These are phyloP conservation scores for Aspergillus affinis DNA, from an alignment of 495 filamentous ascomycete genomes.

Conservation along the genomic window DNA sequence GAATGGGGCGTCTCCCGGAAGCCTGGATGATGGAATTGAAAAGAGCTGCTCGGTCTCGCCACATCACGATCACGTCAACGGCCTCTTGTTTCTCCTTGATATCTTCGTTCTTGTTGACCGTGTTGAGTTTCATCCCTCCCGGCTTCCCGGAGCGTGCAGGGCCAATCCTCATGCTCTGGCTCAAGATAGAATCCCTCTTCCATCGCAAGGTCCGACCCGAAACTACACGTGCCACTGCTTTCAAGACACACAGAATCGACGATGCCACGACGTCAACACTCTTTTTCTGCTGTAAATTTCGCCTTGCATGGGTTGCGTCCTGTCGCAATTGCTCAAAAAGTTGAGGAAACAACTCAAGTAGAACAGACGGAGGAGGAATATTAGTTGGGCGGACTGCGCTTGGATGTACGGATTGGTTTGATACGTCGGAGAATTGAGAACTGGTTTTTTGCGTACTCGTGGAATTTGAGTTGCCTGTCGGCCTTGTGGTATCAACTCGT, in stretches of 20 bases:
- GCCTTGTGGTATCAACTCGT: conserved; percentile 6
- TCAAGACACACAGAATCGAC: conserved; percentile 54
- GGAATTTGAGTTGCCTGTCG: background rate
- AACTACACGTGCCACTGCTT: conserved; percentile 75
- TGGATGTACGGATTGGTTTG: conserved; percentile 9
- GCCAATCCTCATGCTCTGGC: conserved; percentile 84
- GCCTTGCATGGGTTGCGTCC: conserved; percentile 31
- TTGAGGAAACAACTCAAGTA: conserved; percentile 72
- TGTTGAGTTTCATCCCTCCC: conserved; percentile 85
- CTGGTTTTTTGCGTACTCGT: background rate
- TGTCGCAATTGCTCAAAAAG: conserved; percentile 54
- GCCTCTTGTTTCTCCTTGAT: conserved; percentile 86
- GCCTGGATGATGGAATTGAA: conserved; percentile 44
- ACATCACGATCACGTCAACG: conserved; percentile 69
- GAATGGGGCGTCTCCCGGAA: conserved; percentile 49
- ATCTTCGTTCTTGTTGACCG: conserved; percentile 74
- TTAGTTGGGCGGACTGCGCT: conserved; percentile 69
- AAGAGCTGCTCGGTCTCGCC: conserved; percentile 52
- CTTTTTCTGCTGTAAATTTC: conserved; percentile 19
- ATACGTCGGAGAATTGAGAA: background rate
- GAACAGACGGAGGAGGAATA: conserved; percentile 81
- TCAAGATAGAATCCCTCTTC: conserved; percentile 83
- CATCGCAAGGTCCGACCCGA: conserved; percentile 83
- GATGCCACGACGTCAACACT: conserved; percentile 31
- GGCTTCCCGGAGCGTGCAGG: conserved; percentile 62